Evolutionary conservation across 2,329 filamentous ascomycete species (phyloP), one percentile per base, ranked within the genome.

Genomic region (Emericellopsis cladophorae): DNA sequence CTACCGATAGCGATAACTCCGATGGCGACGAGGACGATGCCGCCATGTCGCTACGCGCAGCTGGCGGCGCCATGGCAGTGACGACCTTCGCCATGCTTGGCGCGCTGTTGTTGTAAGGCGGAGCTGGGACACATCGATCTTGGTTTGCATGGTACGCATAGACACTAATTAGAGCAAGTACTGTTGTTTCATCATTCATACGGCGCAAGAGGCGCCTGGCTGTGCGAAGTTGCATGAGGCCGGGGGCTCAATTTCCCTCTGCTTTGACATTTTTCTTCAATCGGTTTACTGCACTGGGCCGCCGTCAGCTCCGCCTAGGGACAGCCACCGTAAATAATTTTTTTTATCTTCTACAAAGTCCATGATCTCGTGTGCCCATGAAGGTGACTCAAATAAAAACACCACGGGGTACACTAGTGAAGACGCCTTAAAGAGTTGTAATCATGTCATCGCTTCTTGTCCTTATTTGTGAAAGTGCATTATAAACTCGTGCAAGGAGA

Each of bases 31-130:
- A 52, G n/a, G 55, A 59, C 39, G 51, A 53, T 39, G 60, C 53
- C 36, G 58, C 51, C 22, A 53, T 50, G 31, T 45, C 58, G n/a
- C 46, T 52, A 29, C 42, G 50, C 36, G 50, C 58, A 33, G 53
- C 54, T 31, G 46, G 52, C 42, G 53, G 51, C 26, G 54, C 62
- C 31, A 44, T 66, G n/a, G 43, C 55, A 37, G 50, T 65, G 36
- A 58, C 26, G 23, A 36, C 56, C 44, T 61, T 64, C 44, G 58
- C 61, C 33, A 45, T 66, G 18, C 55, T 65, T 23, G 63, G 62
- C 42, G 54, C 62, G 34, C 46, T 65, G 45, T 46, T 65, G 36
- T 51, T 67, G 51, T 67, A 64, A 43, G 39, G n/a, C 22, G 31
- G 32, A 18, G 14, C 14, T 35, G 33, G 26, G 26, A 29, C 3